phyloP scores from a whole-genome alignment of 352 stramenopile genomes.

The Plasmopara muralis region DNA sequence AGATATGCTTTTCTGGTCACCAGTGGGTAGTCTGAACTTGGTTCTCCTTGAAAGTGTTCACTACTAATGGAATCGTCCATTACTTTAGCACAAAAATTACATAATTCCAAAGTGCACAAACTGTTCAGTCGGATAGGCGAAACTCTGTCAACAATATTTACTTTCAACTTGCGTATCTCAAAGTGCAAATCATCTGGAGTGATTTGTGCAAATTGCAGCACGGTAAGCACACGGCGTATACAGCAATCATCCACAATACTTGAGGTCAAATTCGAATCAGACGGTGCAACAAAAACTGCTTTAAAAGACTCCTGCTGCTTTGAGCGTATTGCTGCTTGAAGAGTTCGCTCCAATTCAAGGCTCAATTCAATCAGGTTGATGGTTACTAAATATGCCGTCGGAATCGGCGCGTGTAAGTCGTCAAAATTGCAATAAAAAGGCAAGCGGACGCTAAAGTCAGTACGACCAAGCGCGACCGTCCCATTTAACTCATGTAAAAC shows the following conservation, averaged over 20 bases:
- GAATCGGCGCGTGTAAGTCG: constrained; percentile 16
- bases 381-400: constrained; percentile 11
- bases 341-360: constrained; percentile 14
- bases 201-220: constrained; percentile 16
- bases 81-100: constrained; percentile 5
- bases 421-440: constrained; percentile 14
- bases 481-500: constrained; percentile 6
- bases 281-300: background rate
- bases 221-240: constrained; percentile 1
- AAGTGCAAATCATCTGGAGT: constrained; percentile 8
- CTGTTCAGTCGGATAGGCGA: background rate
- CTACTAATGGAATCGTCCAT: constrained; percentile 2
- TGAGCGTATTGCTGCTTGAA: constrained; percentile 5
- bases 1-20: constrained; percentile 12
- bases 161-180: constrained; percentile 12
- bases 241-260: background rate
- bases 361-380: constrained; percentile 19
- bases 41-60: constrained; percentile 2
- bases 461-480: constrained; percentile 15
- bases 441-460: constrained; percentile 24
- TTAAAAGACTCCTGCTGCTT: background rate
- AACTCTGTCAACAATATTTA: constrained; percentile 13
- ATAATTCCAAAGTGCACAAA: constrained; percentile 12
- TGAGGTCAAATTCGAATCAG: background rate
- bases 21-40: constrained; percentile 6